A percentile compares a stretch with the other conserved stretches of the same genome.
Evolutionary conservation across 441 rosid genomes (phyloP).

Genomic region (Melastoma candidum): DNA sequence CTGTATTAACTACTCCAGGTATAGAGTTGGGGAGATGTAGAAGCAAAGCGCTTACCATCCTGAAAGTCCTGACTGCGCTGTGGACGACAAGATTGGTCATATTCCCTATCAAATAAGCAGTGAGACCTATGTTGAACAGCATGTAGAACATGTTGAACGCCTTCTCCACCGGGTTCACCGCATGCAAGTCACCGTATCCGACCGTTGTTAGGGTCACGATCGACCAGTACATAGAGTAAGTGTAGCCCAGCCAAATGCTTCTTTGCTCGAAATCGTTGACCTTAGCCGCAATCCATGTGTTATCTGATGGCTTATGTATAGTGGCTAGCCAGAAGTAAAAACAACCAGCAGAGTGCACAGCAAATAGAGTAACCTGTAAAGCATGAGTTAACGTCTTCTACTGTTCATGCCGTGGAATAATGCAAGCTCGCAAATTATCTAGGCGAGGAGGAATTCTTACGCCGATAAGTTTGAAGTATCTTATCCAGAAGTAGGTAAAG

Average conservation of each 20-base stretch:
- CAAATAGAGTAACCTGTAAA: conserved; percentile 66
- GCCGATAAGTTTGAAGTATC: conserved; percentile 48
- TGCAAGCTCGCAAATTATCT: too few relatives aligned
- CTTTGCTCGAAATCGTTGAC: conserved; percentile 46
- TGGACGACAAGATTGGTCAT: conserved; percentile 91
- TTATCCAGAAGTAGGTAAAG: conserved; percentile 60
- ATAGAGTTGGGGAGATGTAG: not conserved
- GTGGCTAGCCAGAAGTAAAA: conserved; percentile 64
- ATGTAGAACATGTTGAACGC: conserved; percentile 64
- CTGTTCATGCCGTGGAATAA: too few relatives aligned
- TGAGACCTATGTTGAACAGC: conserved; percentile 87
- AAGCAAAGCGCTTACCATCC: conserved; percentile 36
- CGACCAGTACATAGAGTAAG: conserved; percentile 89
- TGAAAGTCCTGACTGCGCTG: conserved; percentile 47
- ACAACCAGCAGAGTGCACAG: conserved; percentile 80
- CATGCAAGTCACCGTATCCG: conserved; percentile 86
- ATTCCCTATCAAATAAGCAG: conserved; percentile 83
- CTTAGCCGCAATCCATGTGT: conserved; percentile 72
- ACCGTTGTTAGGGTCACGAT: conserved; percentile 83
- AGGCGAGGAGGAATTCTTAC: conserved; percentile 32
- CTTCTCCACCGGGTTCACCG: conserved; percentile 61
- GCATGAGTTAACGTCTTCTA: too few relatives aligned
- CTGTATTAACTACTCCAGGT: too few relatives aligned
- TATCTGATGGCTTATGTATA: conserved; percentile 25
- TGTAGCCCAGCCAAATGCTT: conserved; percentile 78